These are phyloP conservation scores for Chiua virens DNA, from an alignment of 768 basidiomycete species.

Conservation along the genomic window DNA sequence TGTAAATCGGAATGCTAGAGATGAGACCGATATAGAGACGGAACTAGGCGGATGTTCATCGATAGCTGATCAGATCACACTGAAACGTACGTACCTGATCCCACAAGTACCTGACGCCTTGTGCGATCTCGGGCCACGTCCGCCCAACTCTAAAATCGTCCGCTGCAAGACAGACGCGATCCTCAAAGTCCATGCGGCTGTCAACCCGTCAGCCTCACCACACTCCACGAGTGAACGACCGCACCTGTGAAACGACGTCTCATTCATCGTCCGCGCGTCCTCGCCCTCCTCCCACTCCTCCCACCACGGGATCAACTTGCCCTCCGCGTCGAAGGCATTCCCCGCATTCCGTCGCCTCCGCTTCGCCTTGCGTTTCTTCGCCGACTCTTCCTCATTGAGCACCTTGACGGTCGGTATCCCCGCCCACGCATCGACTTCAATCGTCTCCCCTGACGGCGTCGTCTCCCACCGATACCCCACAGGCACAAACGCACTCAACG, in stretches of 20 bases:
- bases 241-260: constrained; percentile 29
- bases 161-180: constrained; percentile 27
- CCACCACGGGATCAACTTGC: constrained; percentile 31
- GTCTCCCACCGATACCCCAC: constrained; percentile 17
- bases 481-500: constrained; percentile 42
- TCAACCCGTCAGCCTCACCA: background rate
- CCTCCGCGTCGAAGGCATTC: constrained; percentile 15
- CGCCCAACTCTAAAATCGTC: constrained; percentile 34
- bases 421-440: constrained; percentile 28
- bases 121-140: constrained; percentile 29
- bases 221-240: constrained; percentile 13
- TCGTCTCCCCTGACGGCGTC: constrained; percentile 7
- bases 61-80: background rate
- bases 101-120: constrained; percentile 30
- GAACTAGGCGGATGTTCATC: constrained; percentile 21
- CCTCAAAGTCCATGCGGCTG: constrained; percentile 13
- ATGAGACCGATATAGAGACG: constrained; percentile 32
- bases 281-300: constrained; percentile 34
- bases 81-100: constrained; percentile 23
- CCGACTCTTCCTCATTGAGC: constrained; percentile 21
- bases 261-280: constrained; percentile 17
- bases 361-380: constrained; percentile 14
- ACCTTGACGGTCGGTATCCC: constrained; percentile 28
- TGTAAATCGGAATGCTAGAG: constrained; percentile 31
- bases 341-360: constrained; percentile 21